Conservation (phyloP, 2,329 filamentous ascomycete genomes). For the Neurospora crassa region DNA sequence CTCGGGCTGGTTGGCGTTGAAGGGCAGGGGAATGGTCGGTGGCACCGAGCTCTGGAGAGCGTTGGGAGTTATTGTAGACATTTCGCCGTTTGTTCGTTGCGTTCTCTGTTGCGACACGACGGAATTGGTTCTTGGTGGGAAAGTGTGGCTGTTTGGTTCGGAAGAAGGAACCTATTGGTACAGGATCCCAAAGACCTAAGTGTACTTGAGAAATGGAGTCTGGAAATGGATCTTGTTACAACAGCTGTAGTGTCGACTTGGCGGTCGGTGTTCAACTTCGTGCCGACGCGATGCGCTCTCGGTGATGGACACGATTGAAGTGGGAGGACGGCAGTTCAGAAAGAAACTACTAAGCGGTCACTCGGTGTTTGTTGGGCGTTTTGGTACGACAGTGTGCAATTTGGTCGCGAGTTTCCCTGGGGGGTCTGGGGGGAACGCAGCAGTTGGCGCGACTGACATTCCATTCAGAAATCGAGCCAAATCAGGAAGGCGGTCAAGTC, state of each 20-base stretch:
- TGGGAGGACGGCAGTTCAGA: background rate
- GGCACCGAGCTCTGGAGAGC: slow-evolving; percentile 69
- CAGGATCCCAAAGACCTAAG: background rate
- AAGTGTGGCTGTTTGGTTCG: background rate
- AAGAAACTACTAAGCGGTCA: background rate
- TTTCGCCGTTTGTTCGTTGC: slow-evolving; percentile 25
- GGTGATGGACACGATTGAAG: background rate
- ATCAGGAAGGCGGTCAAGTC: slow-evolving; percentile 6
- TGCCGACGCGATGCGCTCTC: background rate
- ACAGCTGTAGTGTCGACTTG: background rate
- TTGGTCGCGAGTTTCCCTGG: background rate
- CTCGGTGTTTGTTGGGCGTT: background rate
- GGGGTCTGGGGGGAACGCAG: background rate
- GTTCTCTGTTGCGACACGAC: background rate
- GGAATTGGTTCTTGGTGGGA: background rate
- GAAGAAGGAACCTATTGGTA: background rate
- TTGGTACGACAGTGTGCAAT: background rate
- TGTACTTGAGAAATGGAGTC: background rate
- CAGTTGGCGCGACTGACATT: background rate
- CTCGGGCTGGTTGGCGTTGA: slow-evolving; percentile 80
- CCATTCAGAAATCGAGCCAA: background rate
- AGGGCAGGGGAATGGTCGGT: slow-evolving; percentile 70
- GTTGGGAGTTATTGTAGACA: slow-evolving; percentile 77
- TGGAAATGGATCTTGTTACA: background rate
- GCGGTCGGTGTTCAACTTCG: background rate